Base-by-base conservation (phyloP, 768 basidiomycete genomes). In the Tephrocybe sp. region DNA sequence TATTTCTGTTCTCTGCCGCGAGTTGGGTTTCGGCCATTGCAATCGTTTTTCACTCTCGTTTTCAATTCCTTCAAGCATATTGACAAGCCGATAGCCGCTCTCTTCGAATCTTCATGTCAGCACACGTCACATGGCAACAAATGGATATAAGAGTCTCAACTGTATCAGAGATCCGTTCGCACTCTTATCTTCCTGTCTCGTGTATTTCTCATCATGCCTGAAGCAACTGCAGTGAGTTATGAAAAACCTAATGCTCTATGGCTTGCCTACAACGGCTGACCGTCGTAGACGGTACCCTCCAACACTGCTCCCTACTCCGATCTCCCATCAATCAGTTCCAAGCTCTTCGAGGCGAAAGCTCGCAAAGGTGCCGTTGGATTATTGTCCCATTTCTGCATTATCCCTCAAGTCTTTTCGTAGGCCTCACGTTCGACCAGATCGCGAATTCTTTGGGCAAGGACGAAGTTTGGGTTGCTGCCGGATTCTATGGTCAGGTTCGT, bases 391-490 rank as follows among this genome's bases (percentile, higher is more conserved):
- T 24, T 19, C 18, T 18, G 9, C 8, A 8, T 21, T 15, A 9
- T 44, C 24, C 38, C 19, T n/a, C 18, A 12, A 22, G 19, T 32
- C 7, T 30, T 35, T 11, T 39, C 1, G 19, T 41, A 87, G 86
- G 83, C 13, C 56, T 85, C 52, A 83, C 84, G 12, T 92, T 91
- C 53, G 87, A 83, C 49, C 70, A 79, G 31, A 79, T 92, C 55
- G 88, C 77, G 9, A 71, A 83, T 50, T 73, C 71, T 6, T 77
- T 92, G 45, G 80, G 77, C 19, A 83, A 77, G 62, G 86, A 89
- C 61, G 90, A 92, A 60, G 76, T 92, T 21, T 92, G 88, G 87
- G 75, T 91, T 21, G 89, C 89, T 3, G 81, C 89, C 5, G 82
- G 83, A 40, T 88, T 92, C 67, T 90, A 89, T 57, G 89, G 84